Evolutionary conservation across 1,284 basidiomycete genomes (phyloP).

Genomic region (Cryptococcus depauperatus): DNA sequence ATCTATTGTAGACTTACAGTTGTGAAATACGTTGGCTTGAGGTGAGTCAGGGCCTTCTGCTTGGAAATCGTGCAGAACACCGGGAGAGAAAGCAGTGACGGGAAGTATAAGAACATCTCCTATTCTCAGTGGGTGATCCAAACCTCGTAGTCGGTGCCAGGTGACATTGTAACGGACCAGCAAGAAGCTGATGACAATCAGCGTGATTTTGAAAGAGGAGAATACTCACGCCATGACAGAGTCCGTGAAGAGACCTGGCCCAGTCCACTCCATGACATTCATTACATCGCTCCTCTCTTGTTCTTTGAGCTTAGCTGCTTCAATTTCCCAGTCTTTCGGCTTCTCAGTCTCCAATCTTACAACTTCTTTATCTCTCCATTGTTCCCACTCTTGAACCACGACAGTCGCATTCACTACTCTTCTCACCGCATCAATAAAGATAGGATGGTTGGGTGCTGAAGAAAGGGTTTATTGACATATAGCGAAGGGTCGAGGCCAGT

Average conservation of each 20-base stretch:
- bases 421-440: slow-evolving; percentile 40
- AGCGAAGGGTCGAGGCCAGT: slow-evolving; percentile 37
- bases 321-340: slow-evolving; percentile 9
- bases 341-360: slow-evolving; percentile 5
- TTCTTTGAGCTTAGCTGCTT: slow-evolving; percentile 11
- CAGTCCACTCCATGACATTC: slow-evolving; percentile 45
- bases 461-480: slow-evolving; percentile 46
- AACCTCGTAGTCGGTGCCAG: slow-evolving; percentile 40
- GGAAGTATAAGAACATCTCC: slow-evolving; percentile 44
- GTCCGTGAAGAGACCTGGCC: slow-evolving; percentile 39
- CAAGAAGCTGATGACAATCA: slow-evolving; percentile 27
- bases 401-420: slow-evolving; percentile 38
- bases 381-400: slow-evolving; percentile 26
- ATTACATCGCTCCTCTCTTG: slow-evolving; percentile 21
- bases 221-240: slow-evolving; percentile 33
- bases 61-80: slow-evolving; percentile 32
- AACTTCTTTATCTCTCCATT: slow-evolving; percentile 14
- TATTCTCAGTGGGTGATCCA: slow-evolving; percentile 39
- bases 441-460: slow-evolving; percentile 40
- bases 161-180: slow-evolving; percentile 38
- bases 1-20: slow-evolving; percentile 19
- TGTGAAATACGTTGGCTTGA: slow-evolving; percentile 33
- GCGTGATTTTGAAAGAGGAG: not conserved
- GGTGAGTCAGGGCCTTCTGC: slow-evolving; percentile 23
- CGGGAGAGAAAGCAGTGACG: slow-evolving; percentile 40